Conservation (phyloP, 2,329 filamentous ascomycete genomes). For the Calonectria pauciramosa region DNA sequence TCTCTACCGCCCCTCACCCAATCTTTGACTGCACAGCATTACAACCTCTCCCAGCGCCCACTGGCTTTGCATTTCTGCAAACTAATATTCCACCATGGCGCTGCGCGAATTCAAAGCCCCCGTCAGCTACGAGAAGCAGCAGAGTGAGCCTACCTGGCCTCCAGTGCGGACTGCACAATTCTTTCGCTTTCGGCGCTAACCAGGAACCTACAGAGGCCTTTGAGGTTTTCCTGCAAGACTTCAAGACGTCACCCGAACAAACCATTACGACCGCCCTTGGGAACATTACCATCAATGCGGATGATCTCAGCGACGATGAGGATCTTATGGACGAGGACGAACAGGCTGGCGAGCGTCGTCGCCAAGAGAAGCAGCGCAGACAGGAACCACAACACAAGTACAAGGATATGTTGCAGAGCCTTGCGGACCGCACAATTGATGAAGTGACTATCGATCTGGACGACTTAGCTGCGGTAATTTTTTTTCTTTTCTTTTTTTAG, state of each 20-base stretch:
- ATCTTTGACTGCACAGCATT: slow-evolving; percentile 31
- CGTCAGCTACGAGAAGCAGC: slow-evolving; percentile 90
- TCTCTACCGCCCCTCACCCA: slow-evolving; percentile 21
- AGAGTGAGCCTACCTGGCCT: slow-evolving; percentile 68
- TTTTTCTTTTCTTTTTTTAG: neutral
- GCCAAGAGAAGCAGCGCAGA: slow-evolving; percentile 62
- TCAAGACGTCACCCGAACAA: slow-evolving; percentile 83
- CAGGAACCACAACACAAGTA: slow-evolving; percentile 84
- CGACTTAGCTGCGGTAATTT: slow-evolving; percentile 79
- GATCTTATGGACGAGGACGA: slow-evolving; percentile 92
- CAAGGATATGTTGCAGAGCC: slow-evolving; percentile 85
- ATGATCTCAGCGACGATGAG: slow-evolving; percentile 89
- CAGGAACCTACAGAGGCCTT: slow-evolving; percentile 73
- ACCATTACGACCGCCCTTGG: slow-evolving; percentile 86
- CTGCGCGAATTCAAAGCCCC: slow-evolving; percentile 83
- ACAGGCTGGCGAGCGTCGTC: slow-evolving; percentile 66
- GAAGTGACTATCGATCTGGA: slow-evolving; percentile 91
- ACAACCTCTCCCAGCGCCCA: slow-evolving; percentile 31
- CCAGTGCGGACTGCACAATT: slow-evolving; percentile 13
- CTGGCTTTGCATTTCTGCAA: slow-evolving; percentile 33
- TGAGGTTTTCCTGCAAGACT: slow-evolving; percentile 87
- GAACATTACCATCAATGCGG: slow-evolving; percentile 87
- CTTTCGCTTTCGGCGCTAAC: slow-evolving; percentile 44
- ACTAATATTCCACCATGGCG: slow-evolving; percentile 74
- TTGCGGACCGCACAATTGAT: slow-evolving; percentile 83